A percentile compares a stretch with the other conserved stretches of the same genome.
phyloP scores from a whole-genome alignment of 139 green algal genomes.

The Tetradesmus obliquus region DNA sequence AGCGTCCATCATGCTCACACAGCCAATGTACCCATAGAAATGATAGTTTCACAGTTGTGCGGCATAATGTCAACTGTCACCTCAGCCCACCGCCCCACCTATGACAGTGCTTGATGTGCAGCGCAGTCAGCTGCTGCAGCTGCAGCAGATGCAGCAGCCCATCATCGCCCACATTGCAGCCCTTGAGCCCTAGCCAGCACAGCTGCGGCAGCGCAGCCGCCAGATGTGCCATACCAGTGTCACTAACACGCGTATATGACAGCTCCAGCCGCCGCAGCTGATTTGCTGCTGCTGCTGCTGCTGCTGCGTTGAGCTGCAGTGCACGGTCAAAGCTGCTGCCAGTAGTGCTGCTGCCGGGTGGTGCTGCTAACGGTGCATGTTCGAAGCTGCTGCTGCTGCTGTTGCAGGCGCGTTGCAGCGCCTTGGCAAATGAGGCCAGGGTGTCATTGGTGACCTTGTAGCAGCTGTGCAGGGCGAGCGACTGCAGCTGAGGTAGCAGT shows the following conservation, averaged over 20 bases:
- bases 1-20: too few species aligned
- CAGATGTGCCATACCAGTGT: conserved; percentile 5
- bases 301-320: background rate
- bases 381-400: background rate
- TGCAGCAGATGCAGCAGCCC: conserved; percentile 32
- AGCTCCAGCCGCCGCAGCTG: background rate
- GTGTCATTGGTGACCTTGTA: conserved; percentile 17
- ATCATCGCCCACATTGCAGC: conserved; percentile 37
- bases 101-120: conserved; percentile 35
- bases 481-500: background rate
- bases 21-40: too few species aligned
- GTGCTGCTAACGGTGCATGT: background rate
- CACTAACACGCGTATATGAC: conserved; percentile 22
- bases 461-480: background rate
- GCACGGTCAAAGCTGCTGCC: background rate
- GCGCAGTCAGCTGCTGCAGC: conserved; percentile 1
- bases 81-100: too few species aligned
- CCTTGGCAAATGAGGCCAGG: background rate
- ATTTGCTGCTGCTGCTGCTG: background rate
- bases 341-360: background rate
- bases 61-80: too few species aligned
- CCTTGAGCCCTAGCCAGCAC: background rate
- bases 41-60: too few species aligned
- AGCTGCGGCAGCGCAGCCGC: background rate
- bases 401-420: background rate